Evolutionary conservation across 257 asterid species (phyloP).

Genomic region (Cinchona pubescens): DNA sequence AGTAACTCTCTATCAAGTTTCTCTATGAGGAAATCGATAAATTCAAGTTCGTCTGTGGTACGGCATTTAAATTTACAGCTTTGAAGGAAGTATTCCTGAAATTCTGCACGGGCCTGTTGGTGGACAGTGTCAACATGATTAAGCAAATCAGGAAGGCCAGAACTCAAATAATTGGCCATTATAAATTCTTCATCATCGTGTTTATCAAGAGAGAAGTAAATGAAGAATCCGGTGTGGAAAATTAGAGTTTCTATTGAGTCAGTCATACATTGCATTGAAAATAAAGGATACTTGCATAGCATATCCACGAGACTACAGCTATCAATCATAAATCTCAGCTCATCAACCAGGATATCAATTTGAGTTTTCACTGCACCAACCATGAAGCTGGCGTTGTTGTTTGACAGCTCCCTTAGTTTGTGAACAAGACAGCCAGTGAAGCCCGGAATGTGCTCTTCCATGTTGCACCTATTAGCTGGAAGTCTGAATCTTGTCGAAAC

Average conservation of each 20-base stretch:
- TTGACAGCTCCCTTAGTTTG: neutral
- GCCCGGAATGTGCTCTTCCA: neutral
- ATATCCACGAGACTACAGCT: neutral
- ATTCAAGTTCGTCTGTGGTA: neutral
- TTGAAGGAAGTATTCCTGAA: too few relatives aligned
- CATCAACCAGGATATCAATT: neutral
- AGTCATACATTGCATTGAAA: neutral
- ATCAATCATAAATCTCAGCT: slow-evolving; percentile 1
- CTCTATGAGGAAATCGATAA: neutral
- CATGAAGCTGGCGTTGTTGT: neutral
- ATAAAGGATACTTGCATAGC: neutral
- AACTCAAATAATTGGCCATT: neutral
- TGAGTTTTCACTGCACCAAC: neutral
- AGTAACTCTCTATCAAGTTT: neutral
- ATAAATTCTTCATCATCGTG: neutral
- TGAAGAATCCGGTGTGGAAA: neutral
- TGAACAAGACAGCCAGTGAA: neutral
- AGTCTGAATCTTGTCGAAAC: neutral
- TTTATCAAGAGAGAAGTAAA: too few relatives aligned
- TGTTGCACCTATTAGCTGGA: too few relatives aligned
- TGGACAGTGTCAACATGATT: neutral
- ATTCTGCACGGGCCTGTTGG: slow-evolving; percentile 1
- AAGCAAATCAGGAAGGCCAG: neutral
- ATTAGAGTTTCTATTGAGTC: neutral
- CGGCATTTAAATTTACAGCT: neutral